These are phyloP conservation scores for Cutaneotrichosporon sp. DNA, from an alignment of 1,284 basidiomycete genomes.

Conservation along the genomic window DNA sequence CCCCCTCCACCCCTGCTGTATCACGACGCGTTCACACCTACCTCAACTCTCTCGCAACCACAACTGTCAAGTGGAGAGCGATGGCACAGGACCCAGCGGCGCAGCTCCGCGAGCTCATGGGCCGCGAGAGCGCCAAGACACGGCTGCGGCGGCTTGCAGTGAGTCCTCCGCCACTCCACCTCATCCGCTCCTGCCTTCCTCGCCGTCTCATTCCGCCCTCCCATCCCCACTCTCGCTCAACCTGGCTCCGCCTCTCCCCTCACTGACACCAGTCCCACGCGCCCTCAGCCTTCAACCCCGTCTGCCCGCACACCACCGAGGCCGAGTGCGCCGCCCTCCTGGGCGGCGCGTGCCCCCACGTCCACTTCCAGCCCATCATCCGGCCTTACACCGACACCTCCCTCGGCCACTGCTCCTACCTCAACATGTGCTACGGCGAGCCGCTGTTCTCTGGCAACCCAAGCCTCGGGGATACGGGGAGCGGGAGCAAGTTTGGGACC, in stretches of 20 bases:
- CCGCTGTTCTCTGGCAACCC: slow-evolving; percentile 52
- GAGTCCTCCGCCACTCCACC: slow-evolving; percentile 48
- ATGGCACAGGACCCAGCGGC: slow-evolving; percentile 5
- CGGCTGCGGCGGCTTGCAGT: slow-evolving; percentile 65
- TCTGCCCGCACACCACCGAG: slow-evolving; percentile 78
- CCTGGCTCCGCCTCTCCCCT: too few species aligned
- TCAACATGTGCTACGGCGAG: slow-evolving; percentile 88
- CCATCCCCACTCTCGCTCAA: not conserved
- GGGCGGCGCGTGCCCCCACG: slow-evolving; percentile 32
- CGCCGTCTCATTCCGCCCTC: too few species aligned
- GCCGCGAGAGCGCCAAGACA: slow-evolving; percentile 73
- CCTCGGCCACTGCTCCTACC: slow-evolving; percentile 84
- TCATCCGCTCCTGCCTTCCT: too few species aligned
- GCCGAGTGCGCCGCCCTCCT: slow-evolving; percentile 69
- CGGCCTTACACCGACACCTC: slow-evolving; percentile 81
- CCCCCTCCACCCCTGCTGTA: slow-evolving; percentile 3
- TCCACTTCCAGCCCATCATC: slow-evolving; percentile 83
- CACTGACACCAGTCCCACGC: slow-evolving; percentile 55
- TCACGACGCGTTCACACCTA: too few species aligned
- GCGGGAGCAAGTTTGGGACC: slow-evolving; percentile 25
- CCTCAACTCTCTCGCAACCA: not conserved
- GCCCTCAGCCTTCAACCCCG: slow-evolving; percentile 69
- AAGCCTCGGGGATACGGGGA: slow-evolving; percentile 42
- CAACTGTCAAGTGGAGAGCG: too few species aligned
- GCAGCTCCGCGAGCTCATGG: slow-evolving; percentile 72